phyloP scores from a whole-genome alignment of 805 yeast genomes.

The Wickerhamomyces chaumierensis region DNA sequence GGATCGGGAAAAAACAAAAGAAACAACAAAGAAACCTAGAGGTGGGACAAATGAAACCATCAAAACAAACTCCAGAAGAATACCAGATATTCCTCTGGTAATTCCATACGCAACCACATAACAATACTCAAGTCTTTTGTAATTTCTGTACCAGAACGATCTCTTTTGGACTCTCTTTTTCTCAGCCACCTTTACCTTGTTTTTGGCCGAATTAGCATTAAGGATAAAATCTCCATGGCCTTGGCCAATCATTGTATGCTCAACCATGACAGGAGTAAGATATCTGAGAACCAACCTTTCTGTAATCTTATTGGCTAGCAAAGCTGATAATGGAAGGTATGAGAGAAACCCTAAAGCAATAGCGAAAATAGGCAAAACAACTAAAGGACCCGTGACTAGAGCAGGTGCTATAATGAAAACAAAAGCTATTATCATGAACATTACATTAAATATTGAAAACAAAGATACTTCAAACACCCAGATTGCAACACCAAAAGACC shows the following conservation, averaged over 20 bases:
- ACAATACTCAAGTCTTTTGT: neutral
- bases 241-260: neutral
- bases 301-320: neutral
- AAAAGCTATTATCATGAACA: neutral
- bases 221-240: neutral
- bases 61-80: neutral
- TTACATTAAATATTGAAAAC: neutral
- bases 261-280: neutral
- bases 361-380: too few relatives aligned
- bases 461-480: neutral
- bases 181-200: too few relatives aligned
- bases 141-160: neutral
- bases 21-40: neutral
- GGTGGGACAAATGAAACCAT: neutral
- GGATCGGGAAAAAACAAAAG: neutral
- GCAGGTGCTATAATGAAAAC: neutral
- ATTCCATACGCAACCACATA: too few relatives aligned
- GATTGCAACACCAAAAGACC: neutral
- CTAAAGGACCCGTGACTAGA: neutral
- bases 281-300: neutral
- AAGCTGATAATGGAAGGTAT: neutral
- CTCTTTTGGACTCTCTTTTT: neutral
- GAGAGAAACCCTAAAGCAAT: neutral
- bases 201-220: neutral
- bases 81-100: neutral